These are phyloP conservation scores for Pichia rugopelliculosa DNA, from an alignment of 805 yeast species.

Conservation along the genomic window DNA sequence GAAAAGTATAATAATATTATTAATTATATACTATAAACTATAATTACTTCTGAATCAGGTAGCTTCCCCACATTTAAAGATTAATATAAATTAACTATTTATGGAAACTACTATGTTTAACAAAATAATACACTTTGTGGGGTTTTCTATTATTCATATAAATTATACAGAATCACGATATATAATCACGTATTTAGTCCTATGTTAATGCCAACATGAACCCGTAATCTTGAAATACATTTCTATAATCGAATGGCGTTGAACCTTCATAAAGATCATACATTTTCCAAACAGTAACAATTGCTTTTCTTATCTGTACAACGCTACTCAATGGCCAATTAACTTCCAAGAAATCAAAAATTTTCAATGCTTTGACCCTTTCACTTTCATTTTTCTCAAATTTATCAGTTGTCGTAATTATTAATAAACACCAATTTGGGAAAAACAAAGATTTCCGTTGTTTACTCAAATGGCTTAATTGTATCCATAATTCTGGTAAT, in stretches of 20 bases:
- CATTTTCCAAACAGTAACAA: constrained; percentile 26
- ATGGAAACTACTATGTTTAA: no score
- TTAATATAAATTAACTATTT: no score
- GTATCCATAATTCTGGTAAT: constrained; percentile 10
- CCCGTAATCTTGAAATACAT: constrained; percentile 19
- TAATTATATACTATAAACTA: no score
- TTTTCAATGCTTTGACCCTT: constrained; percentile 15
- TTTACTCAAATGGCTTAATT: constrained; percentile 11
- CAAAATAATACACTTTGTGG: no score
- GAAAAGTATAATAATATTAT: no score
- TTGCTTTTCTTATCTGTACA: constrained; percentile 17
- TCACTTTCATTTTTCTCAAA: constrained; percentile 12
- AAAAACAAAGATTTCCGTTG: constrained; percentile 16
- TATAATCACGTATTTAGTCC: background rate
- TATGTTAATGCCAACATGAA: constrained; percentile 23
- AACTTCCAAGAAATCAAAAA: constrained; percentile 16
- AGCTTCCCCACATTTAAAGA: no score
- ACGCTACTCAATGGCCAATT: constrained; percentile 26
- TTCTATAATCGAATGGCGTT: constrained; percentile 24
- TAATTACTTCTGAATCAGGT: no score
- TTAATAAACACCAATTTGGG: constrained; percentile 29
- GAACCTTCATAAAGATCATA: constrained; percentile 16
- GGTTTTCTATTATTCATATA: no score
- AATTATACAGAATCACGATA: no score
- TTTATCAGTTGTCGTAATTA: constrained; percentile 18